Conservation (phyloP, 2,329 filamentous ascomycete genomes). For the Epichloe aotearoae region DNA sequence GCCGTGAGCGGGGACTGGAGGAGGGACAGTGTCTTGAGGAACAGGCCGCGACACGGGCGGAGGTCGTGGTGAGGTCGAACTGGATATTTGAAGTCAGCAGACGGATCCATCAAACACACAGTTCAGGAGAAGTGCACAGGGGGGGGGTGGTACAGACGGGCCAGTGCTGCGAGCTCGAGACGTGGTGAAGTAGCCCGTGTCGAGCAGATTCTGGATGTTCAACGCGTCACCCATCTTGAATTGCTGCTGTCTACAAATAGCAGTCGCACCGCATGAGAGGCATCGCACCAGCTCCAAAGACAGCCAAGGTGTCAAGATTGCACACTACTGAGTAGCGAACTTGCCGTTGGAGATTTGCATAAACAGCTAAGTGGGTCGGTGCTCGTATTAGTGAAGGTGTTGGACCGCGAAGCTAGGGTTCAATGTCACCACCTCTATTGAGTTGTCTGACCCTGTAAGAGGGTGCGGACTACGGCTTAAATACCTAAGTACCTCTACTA, state of each 20-base stretch:
- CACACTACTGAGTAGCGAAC: neutral
- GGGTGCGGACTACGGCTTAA: no score
- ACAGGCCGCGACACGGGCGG: constrained; percentile 5
- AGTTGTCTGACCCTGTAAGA: no score
- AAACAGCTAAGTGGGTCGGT: no score
- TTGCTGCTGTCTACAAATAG: constrained; percentile 6
- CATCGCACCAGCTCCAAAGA: constrained; percentile 10
- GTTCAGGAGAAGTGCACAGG: neutral
- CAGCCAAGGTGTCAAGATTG: constrained; percentile 1
- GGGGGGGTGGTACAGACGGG: constrained; percentile 11
- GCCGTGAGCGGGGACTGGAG: constrained; percentile 6
- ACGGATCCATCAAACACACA: neutral
- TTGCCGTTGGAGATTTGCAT: no score
- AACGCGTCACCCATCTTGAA: constrained; percentile 29
- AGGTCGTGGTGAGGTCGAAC: constrained; percentile 10
- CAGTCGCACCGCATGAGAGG: constrained; percentile 6
- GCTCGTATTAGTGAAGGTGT: no score
- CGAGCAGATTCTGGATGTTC: constrained; percentile 33
- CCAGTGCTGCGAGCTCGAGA: constrained; percentile 25
- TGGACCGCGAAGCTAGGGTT: no score
- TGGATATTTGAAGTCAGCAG: constrained; percentile 1
- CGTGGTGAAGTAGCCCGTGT: constrained; percentile 37
- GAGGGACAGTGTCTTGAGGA: constrained; percentile 9
- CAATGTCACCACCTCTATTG: no score
- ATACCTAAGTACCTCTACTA: no score